Evolutionary conservation across 2,329 filamentous ascomycete genomes (phyloP), one percentile per base, ranked within the genome.

Genomic region (Zalaria obscura): DNA sequence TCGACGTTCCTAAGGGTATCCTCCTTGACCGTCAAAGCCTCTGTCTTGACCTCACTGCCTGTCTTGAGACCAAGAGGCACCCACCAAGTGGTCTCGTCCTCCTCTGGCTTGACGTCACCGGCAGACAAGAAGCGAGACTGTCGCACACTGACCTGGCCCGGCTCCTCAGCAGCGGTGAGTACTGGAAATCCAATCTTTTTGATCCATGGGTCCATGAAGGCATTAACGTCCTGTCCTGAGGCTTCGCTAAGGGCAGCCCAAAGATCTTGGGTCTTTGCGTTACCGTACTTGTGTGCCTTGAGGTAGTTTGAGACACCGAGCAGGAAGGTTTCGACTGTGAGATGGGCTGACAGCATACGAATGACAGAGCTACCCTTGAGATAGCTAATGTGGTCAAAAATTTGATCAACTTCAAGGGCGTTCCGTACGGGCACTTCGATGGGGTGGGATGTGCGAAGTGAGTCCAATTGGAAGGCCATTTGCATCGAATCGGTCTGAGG

Each of bases 341-440:
- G 76, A 60, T 96, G 84, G 53, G 82, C 80, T 52, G 86, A 89
- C 53, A 98, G 66, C 91, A 98, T 98, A 56, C 91, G 83, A 56
- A 98, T 91, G 45, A 91, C 84, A 2, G 89, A 94, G 66, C 86
- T 93, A 31, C 91, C 91, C 68, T 98, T 96, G 47, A 93, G 72
- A 59, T 96, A 98, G 64, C 84, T 93, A 63, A 98, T 96, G 59
- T 81, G 76, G 60, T 98, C 91, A 56, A 98, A 98, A 50, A 96
- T 93, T 62, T 98, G 91, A 61, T 96, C 93, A 49, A 96, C 86
- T 52, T 96, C 91, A 7, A 96, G 75, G 27, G 88, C 91, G 59
- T 95, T 88, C 52, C 79, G 80, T 27, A 98, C 91, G 0, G 87
- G 84, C 5, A 98, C 91, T 61, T 98, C 89, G 51, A 98, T 95